Evolutionary conservation across 2,329 filamentous ascomycete genomes (phyloP), one percentile per base, ranked within the genome.

Genomic region (Scedosporium boydii): DNA sequence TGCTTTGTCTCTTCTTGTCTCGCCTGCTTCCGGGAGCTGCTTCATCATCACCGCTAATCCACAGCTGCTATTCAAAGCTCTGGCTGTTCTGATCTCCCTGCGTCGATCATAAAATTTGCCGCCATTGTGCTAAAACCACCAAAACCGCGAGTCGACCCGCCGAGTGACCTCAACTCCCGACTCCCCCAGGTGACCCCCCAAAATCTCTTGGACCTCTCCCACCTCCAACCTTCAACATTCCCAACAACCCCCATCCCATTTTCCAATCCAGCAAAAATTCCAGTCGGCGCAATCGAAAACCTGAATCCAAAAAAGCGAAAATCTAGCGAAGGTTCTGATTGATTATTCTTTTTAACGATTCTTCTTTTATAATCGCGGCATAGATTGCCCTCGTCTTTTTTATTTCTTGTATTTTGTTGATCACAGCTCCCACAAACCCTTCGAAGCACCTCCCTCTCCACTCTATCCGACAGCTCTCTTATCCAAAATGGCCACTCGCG

Each of bases 41-140:
- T 58, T 58, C 56, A 58, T 42, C 38, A 58, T 41, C 56, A 27
- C 38, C 56, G 56, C 38, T 21, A 58, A 41, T 58, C 56, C 27
- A 55, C 23, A 23, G 51, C 7, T n/a, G 23, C 51, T n/a, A 6
- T 14, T 16, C 23, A 27, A 55, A 55, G 51, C 51, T 55, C 51
- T 27, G 12, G 51, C 51, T 23, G 51, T 16, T 55, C 51, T 27
- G 51, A 55, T 38, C 34, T 38, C 34, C 3, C 23, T 55, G 51
- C 51, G 51, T 55, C 51, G 51, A 55, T 55, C 51, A 55, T 21
- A 55, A 55, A 55, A 55, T 23, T 55, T 55, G 51, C 51, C 51
- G 51, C 51, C 51, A 23, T 55, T 55, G 51, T 55, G 51, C 51
- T 55, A 55, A 55, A 55, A 55, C 51, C 23, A 23, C 23, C n/a